Evolutionary conservation across 2,329 filamentous ascomycete species (phyloP), one percentile per base, ranked within the genome.

Genomic region (Lachnellula arida): DNA sequence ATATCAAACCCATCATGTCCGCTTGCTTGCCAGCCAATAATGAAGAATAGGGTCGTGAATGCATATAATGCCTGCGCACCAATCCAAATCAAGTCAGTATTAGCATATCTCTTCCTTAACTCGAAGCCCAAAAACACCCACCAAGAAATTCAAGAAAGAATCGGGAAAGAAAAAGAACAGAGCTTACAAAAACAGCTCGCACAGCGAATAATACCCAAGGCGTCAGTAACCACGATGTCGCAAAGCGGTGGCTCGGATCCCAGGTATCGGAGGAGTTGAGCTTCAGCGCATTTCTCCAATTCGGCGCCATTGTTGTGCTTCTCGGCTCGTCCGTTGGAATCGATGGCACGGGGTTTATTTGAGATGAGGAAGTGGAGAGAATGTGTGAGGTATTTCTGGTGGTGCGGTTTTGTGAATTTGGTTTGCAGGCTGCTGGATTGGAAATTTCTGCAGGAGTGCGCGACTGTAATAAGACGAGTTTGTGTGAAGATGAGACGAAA

Each of bases 141-240:
- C 14, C 5, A 42, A n/a, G 2, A 22, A 14, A 22, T 12, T 2
- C 1, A 22, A 44, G 19, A 22, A 44, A 8, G 12, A 44, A n/a
- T 14, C 4, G 39, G 14, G 14, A 1, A 3, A 12, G 5, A n/a
- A n/a, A n/a, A n/a, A n/a, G 12, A 22, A 25, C 11, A 43, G 60
- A 19, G 78, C 76, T 65, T 71, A 81, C 76, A 67, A 85, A 76
- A 42, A 76, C 57, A 49, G 80, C 79, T 59, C 86, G 84, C 50
- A 81, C 68, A 51, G 70, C 73, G 62, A 83, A 85, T 48, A 93
- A 77, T 1, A 79, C 65, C 65, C 78, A 78, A 0, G 89, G 87
- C 23, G 83, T 72, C n/a, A 95, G 72, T 8, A 92, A 71, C 89
- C 89, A 95, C 14, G 89, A 95, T 15, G 89, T 94, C 70, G 85